Evolutionary conservation across 192 early-diverging fungal genomes (phyloP).

Genomic region (Dissophora ornata): DNA sequence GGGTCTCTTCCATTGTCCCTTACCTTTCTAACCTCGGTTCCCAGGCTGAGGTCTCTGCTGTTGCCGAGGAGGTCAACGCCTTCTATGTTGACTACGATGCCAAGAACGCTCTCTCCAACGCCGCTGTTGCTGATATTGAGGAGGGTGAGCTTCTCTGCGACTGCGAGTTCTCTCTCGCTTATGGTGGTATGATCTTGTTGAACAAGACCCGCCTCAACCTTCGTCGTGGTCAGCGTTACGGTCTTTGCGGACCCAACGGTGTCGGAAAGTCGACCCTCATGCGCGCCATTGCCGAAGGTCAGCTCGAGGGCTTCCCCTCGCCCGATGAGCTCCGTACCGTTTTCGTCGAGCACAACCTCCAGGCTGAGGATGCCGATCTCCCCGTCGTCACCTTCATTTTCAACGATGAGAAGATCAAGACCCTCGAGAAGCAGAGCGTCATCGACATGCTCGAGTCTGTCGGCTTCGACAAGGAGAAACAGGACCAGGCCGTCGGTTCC

Average conservation of each 20-base stretch:
- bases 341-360: slow-evolving; percentile 83
- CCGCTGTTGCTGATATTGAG: slow-evolving; percentile 62
- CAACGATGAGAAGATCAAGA: slow-evolving; percentile 65
- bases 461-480: slow-evolving; percentile 77
- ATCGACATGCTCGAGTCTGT: slow-evolving; percentile 65
- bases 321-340: slow-evolving; percentile 77
- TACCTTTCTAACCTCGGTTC: slow-evolving; percentile 68
- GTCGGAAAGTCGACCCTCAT: slow-evolving; percentile 89
- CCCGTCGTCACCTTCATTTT: slow-evolving; percentile 76
- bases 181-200: slow-evolving; percentile 85
- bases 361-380: slow-evolving; percentile 78
- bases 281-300: slow-evolving; percentile 86
- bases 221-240: slow-evolving; percentile 83
- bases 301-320: slow-evolving; percentile 79
- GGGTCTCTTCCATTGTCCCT: slow-evolving; percentile 70
- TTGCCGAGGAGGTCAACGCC: slow-evolving; percentile 61
- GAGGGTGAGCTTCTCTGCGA: slow-evolving; percentile 72
- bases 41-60: slow-evolving; percentile 59
- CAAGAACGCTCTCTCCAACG: slow-evolving; percentile 56
- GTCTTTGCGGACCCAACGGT: slow-evolving; percentile 86
- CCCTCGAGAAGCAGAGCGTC: slow-evolving; percentile 64
- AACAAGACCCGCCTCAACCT: slow-evolving; percentile 74
- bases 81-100: slow-evolving; percentile 57
- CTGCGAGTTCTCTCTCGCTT: slow-evolving; percentile 86
- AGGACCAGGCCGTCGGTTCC: slow-evolving; percentile 73